Evolutionary conservation across 2,329 filamentous ascomycete genomes (phyloP), one percentile per base, ranked within the genome.

Genomic region (Fusarium mangiferae): DNA sequence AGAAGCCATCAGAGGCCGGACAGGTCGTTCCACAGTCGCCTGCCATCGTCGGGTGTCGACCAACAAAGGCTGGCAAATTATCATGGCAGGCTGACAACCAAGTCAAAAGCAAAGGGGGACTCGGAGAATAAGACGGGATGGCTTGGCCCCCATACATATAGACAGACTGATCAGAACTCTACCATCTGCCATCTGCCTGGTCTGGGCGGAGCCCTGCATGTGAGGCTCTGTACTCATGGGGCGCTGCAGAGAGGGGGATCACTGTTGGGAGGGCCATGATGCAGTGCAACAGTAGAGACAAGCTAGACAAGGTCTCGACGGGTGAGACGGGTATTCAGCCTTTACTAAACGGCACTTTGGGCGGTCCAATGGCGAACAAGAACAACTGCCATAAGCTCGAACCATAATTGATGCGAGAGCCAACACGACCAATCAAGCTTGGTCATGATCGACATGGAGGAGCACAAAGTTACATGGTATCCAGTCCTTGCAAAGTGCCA

Each of bases 11-110:
- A 39, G 76, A 67, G 46, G 80, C 78, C 56, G 82, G 82, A 66
- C 83, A 85, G 55, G 74, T 76, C n/a, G 76, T 77, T 62, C 78
- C 79, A 75, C 83, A 84, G 72, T 80, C 77, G 66, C 74, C 79
- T 74, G 81, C 77, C 83, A 84, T 84, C 42, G 60, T 79, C 72
- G 62, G 46, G 51, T 61, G 57, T 76, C 55, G 69, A 71, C 65
- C 66, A 72, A 54, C 68, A 68, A 69, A 62, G 46, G 33, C 36
- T 72, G 56, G 56, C 65, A 68, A 68, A 56, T 70, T 62, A 44
- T 79, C 80, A 80, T 80, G 70, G 65, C 74, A 75, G 68, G 67
- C 70, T 66, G 68, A 56, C 62, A 69, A 57, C 44, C 54, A 54
- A 72, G 49, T 62, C 72, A 66, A 60, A 68, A 49, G 30, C 48